phyloP scores from a whole-genome alignment of 352 stramenopile genomes.

The Pythium plurisporium region DNA sequence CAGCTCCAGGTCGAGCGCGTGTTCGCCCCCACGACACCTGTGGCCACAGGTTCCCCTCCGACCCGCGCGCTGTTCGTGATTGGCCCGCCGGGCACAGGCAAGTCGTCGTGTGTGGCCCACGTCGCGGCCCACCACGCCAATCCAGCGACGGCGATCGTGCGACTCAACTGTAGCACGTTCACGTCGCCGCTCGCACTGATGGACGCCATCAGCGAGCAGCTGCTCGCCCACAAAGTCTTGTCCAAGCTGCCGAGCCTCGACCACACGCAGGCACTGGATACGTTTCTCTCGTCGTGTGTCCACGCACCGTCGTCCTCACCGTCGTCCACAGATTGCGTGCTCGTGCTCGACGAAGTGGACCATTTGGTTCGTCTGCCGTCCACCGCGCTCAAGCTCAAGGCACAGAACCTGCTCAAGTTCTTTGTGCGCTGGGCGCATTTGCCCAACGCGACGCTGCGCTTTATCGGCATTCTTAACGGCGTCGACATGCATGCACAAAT shows the following conservation, averaged over 20 bases:
- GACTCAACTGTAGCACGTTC: constrained; percentile 70
- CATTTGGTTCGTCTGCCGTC: constrained; percentile 47
- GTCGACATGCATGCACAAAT: constrained; percentile 70
- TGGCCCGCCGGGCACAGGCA: constrained; percentile 61
- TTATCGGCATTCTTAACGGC: constrained; percentile 71
- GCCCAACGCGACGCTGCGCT: constrained; percentile 32
- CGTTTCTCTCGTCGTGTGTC: constrained; percentile 27
- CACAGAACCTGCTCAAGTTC: constrained; percentile 57
- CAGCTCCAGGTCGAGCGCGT: constrained; percentile 30
- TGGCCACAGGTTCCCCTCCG: neutral
- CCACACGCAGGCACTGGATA: constrained; percentile 40
- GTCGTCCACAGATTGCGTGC: constrained; percentile 11
- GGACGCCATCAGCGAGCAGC: constrained; percentile 29
- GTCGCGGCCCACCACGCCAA: constrained; percentile 22
- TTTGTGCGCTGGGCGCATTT: constrained; percentile 50
- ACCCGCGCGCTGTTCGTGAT: constrained; percentile 54
- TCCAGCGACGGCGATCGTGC: constrained; percentile 19
- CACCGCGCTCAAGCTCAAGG: constrained; percentile 27
- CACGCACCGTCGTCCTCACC: neutral
- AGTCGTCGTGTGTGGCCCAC: constrained; percentile 52
- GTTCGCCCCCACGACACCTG: constrained; percentile 9
- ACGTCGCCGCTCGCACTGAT: constrained; percentile 42
- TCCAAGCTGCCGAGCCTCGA: constrained; percentile 24
- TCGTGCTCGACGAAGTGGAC: constrained; percentile 70
- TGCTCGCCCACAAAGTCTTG: constrained; percentile 19